These are phyloP conservation scores for Eustoma russellianum DNA, from an alignment of 257 asterid genomes.

Conservation along the genomic window DNA sequence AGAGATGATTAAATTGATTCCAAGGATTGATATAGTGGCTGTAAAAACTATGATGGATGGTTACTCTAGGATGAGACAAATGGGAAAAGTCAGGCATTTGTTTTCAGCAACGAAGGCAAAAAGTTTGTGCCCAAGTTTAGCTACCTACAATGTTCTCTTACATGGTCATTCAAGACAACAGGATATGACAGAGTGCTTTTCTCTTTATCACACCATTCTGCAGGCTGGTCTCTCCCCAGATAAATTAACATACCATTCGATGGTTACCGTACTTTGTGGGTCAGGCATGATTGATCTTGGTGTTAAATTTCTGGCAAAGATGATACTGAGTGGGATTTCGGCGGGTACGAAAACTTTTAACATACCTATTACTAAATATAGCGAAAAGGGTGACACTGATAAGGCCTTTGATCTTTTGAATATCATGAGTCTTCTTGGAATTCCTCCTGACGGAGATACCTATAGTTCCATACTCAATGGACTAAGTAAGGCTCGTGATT, in stretches of 20 bases:
- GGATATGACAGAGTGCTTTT: no score
- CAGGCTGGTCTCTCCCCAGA: conserved; percentile 54
- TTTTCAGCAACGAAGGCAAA: conserved; percentile 27
- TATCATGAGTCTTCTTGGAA: conserved; percentile 42
- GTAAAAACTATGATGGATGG: conserved; percentile 66
- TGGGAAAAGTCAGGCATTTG: conserved; percentile 26
- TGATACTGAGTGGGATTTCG: conserved; percentile 37
- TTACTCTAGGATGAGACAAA: conserved; percentile 49
- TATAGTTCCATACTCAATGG: conserved; percentile 53
- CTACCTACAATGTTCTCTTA: conserved; percentile 64
- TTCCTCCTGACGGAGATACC: conserved; percentile 42
- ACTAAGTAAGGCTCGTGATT: conserved; percentile 36
- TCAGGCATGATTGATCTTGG: conserved; percentile 55
- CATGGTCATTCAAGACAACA: no score
- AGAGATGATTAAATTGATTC: conserved; percentile 38
- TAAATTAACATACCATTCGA: conserved; percentile 56
- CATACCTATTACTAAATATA: conserved; percentile 40
- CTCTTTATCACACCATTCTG: conserved; percentile 36
- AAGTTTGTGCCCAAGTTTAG: conserved; percentile 45
- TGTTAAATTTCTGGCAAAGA: conserved; percentile 55
- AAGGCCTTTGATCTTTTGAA: conserved; percentile 55
- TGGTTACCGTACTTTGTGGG: conserved; percentile 51
- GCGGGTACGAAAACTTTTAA: conserved; percentile 56
- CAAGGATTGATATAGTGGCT: conserved; percentile 47
- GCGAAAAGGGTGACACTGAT: conserved; percentile 50